Evolutionary conservation across 805 yeast genomes (phyloP), one percentile per base, ranked within the genome.

Genomic region (Metschnikowia orientalis): DNA sequence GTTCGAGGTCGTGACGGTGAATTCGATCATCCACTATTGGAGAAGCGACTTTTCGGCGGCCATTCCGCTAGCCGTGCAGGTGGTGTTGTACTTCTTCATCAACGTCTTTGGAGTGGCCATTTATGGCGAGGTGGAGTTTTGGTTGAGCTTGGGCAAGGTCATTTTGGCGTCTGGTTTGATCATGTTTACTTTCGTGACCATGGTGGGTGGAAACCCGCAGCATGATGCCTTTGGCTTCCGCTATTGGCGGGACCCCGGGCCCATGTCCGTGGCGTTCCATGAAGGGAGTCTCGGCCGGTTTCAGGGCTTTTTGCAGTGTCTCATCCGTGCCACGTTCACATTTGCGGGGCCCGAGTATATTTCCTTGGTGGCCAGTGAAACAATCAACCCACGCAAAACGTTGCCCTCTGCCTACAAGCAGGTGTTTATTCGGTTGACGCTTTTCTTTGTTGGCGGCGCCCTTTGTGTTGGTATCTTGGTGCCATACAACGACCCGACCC

Each of bases 341-440:
- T 77, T 83, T 43, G 85, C 85, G 3, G 95, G 95, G 0, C 94
- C 95, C 2, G 95, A 87, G 56, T 82, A 83, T 47, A 74, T 87
- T 21, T 72, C 90, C 1, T 79, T 83, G 83, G 77, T 85, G 20
- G 94, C 95, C 3, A 87, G 94, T 28, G 95, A 87, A 54, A 77
- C 85, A 2, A 62, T 71, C 20, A 67, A 77, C 45, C 94, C 95
- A 7, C 70, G 90, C 32, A 72, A 72, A 34, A 77, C 77, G 5
- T 61, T 87, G 52, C 88, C 92, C n/a, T 69, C 69, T 19, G 95
- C 95, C 0, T 84, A 79, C 63, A 79, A 75, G 43, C 81, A 81
- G 35, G 86, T 86, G 11, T 77, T 84, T 40, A 69, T 69, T 49
- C 69, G 95, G 44, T 64, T 87, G 39, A 66, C 80, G 1, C 56